Conservation (phyloP, 306 rosid species). For the Rosa rugosa region DNA sequence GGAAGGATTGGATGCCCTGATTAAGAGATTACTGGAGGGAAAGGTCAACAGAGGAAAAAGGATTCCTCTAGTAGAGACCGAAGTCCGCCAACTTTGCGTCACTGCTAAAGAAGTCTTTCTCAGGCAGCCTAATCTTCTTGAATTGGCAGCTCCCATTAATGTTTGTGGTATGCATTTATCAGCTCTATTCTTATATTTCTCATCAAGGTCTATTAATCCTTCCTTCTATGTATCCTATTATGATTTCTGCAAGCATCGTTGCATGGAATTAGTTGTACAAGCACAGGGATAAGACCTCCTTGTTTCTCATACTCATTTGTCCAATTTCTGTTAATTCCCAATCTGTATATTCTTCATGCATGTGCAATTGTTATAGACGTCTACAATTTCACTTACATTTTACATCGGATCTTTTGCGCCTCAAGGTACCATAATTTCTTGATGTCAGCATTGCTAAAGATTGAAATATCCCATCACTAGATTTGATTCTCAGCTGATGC, state of each 20-base stretch:
- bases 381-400: neutral
- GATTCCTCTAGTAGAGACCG: constrained; percentile 64
- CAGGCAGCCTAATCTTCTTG: constrained; percentile 72
- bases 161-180: constrained; percentile 59
- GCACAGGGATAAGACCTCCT: neutral
- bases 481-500: neutral
- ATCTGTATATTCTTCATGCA: neutral
- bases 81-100: constrained; percentile 74
- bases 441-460: neutral
- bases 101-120: constrained; percentile 73
- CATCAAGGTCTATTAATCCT: neutral
- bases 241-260: neutral
- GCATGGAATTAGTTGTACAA: neutral
- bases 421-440: neutral
- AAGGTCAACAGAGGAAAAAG: constrained; percentile 64
- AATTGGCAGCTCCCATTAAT: constrained; percentile 88
- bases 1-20: constrained; percentile 84
- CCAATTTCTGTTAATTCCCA: neutral
- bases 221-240: neutral
- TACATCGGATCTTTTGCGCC: neutral
- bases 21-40: constrained; percentile 73
- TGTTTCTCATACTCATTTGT: neutral
- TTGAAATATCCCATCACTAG: neutral
- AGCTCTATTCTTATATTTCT: neutral
- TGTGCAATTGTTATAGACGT: neutral